These are phyloP conservation scores for Alternaria sp. DNA, from an alignment of 2,329 filamentous ascomycete species.

Conservation along the genomic window DNA sequence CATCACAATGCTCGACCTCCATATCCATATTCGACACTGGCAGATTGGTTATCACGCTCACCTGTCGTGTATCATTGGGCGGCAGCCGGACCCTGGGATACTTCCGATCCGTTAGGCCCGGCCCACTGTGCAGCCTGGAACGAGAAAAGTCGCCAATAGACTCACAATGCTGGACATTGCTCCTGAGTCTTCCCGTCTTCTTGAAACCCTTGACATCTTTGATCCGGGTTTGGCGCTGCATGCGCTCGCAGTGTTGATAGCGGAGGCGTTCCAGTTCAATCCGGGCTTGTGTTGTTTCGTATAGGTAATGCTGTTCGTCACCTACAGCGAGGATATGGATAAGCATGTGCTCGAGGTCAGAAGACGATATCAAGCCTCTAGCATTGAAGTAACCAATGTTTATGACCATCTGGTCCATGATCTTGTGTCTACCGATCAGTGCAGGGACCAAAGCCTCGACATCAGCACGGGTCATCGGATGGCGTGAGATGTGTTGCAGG, in stretches of 20 bases:
- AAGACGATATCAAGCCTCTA: neutral
- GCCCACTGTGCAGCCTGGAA: neutral
- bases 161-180: neutral
- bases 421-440: neutral
- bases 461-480: neutral
- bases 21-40: neutral
- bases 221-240: neutral
- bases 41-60: neutral
- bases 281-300: neutral
- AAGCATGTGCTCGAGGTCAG: slow-evolving; percentile 1
- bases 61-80: neutral
- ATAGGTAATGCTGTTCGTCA: neutral
- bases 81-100: neutral
- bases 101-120: neutral
- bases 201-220: no score
- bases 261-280: neutral
- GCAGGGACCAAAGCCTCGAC: slow-evolving; percentile 5
- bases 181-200: neutral
- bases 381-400: slow-evolving; percentile 7
- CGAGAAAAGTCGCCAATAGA: neutral
- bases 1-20: neutral
- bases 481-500: neutral
- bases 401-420: slow-evolving; percentile 4
- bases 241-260: neutral
- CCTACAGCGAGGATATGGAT: neutral